These are phyloP conservation scores for Xylaria nigripes DNA, from an alignment of 495 filamentous ascomycete genomes.

Conservation along the genomic window DNA sequence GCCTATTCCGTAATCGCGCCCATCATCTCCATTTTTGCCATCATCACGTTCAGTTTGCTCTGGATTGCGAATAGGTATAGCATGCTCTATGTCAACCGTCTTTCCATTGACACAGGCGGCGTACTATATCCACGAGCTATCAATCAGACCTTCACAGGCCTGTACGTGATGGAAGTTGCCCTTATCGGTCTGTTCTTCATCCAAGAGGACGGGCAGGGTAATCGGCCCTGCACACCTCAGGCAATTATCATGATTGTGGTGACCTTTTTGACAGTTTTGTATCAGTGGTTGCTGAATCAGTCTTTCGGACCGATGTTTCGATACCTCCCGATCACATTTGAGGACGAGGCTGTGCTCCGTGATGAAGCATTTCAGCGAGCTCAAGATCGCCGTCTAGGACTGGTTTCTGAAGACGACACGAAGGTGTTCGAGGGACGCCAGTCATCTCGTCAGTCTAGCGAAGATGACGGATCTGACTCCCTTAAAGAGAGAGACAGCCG, in stretches of 20 bases:
- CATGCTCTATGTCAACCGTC: constrained; percentile 91
- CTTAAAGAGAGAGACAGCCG: constrained; percentile 13
- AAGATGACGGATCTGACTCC: constrained; percentile 4
- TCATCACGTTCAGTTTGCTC: constrained; percentile 87
- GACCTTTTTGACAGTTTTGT: constrained; percentile 62
- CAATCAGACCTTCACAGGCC: constrained; percentile 90
- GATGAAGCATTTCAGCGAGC: constrained; percentile 81
- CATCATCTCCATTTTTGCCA: constrained; percentile 85
- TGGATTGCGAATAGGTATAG: constrained; percentile 97
- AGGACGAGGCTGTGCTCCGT: constrained; percentile 83
- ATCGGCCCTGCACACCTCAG: constrained; percentile 65
- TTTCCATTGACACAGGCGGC: constrained; percentile 85
- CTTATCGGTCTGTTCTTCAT: constrained; percentile 89
- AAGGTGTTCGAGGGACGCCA: constrained; percentile 28
- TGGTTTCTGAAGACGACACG: constrained; percentile 42
- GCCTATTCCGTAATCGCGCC: constrained; percentile 89
- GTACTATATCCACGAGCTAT: constrained; percentile 87
- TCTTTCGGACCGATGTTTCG: constrained; percentile 79
- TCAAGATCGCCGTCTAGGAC: constrained; percentile 54
- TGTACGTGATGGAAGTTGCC: constrained; percentile 92
- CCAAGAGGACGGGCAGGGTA: constrained; percentile 51
- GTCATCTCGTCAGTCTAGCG: not conserved
- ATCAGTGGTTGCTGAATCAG: constrained; percentile 73
- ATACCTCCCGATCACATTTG: constrained; percentile 89
- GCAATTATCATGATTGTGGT: constrained; percentile 84